Conservation (phyloP, 441 rosid genomes). For the Corymbia calophylla region DNA sequence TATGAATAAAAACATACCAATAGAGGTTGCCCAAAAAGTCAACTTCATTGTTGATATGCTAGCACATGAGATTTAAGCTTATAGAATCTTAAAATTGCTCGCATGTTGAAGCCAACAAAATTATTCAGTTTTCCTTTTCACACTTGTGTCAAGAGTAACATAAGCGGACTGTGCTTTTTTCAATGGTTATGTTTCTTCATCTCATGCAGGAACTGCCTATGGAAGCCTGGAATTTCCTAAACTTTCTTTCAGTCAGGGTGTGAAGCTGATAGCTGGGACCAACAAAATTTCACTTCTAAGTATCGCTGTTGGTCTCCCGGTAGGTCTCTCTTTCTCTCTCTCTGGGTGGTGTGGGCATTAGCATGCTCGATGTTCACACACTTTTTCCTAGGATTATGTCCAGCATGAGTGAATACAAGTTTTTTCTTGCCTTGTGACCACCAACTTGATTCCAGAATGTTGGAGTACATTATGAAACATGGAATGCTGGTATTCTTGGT, state of each 20-base stretch:
- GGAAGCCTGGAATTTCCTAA: constrained; percentile 5
- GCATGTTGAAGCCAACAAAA: background rate
- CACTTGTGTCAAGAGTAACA: background rate
- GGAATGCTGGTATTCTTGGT: constrained; percentile 96
- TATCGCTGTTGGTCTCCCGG: background rate
- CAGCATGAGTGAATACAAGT: background rate
- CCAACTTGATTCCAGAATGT: constrained; percentile 50
- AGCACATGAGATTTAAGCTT: background rate
- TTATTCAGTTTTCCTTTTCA: background rate
- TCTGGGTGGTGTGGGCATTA: background rate
- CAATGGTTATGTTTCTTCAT: background rate
- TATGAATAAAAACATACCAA: background rate
- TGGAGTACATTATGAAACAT: constrained; percentile 93
- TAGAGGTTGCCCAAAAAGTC: background rate
- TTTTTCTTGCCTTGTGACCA: constrained; percentile 5
- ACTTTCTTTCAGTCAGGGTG: background rate
- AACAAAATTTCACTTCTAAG: constrained; percentile 8
- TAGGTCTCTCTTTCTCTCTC: background rate
- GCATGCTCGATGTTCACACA: background rate
- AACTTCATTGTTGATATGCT: background rate
- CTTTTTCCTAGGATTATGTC: background rate
- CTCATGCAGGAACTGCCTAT: constrained; percentile 60
- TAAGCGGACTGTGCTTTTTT: background rate
- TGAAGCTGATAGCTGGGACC: background rate
- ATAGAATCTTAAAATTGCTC: background rate